These are phyloP conservation scores for Coccomyxa sp. DNA, from an alignment of 139 green algal species.

Conservation along the genomic window DNA sequence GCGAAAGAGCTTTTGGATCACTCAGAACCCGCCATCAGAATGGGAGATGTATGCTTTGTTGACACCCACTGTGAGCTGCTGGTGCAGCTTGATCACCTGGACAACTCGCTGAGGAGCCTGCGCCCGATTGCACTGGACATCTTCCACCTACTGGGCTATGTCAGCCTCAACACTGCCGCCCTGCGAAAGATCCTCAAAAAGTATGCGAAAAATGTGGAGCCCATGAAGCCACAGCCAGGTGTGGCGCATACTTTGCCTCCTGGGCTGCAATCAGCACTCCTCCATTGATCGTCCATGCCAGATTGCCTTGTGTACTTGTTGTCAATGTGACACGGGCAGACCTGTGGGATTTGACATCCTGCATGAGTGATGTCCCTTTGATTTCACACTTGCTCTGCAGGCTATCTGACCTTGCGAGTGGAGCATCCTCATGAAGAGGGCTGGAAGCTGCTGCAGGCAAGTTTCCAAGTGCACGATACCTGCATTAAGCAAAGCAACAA, in stretches of 20 bases:
- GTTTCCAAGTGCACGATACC: neutral
- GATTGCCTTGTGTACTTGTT: neutral
- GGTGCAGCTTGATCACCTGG: slow-evolving; percentile 9
- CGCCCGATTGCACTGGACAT: slow-evolving; percentile 7
- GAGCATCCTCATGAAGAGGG: slow-evolving; percentile 27
- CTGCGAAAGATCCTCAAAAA: slow-evolving; percentile 50
- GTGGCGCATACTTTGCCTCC: neutral
- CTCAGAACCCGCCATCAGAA: too few relatives aligned
- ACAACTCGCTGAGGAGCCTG: neutral
- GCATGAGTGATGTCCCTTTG: neutral
- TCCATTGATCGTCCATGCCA: neutral
- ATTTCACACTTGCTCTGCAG: neutral
- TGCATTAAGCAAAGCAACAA: neutral
- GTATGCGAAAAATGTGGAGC: slow-evolving; percentile 24
- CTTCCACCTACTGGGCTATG: slow-evolving; percentile 25
- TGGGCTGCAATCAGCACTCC: neutral
- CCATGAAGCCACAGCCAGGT: neutral
- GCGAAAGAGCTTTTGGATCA: too few relatives aligned
- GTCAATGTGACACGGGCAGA: neutral
- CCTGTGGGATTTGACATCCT: neutral
- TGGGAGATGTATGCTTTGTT: neutral
- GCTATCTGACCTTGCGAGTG: slow-evolving; percentile 19
- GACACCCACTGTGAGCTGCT: neutral
- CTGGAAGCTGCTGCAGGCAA: slow-evolving; percentile 27
- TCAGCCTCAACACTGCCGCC: slow-evolving; percentile 40